Conservation (phyloP, 352 stramenopile genomes). For the Globisporangium yorkense region DNA sequence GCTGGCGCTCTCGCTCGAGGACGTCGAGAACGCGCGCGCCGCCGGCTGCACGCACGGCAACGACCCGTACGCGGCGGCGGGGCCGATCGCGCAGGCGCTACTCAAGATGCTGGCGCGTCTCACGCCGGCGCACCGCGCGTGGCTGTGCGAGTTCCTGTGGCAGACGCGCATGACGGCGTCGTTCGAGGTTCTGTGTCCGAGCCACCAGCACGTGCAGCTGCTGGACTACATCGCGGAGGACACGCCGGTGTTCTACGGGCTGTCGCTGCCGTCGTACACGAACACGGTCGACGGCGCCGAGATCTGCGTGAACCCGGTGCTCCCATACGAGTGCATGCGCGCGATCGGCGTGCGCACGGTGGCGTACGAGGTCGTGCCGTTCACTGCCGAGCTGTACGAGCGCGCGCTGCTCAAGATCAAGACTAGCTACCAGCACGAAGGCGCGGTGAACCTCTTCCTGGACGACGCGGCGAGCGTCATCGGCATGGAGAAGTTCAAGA, state of each 20-base stretch:
- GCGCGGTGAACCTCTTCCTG: slow-evolving; percentile 68
- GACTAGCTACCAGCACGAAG: slow-evolving; percentile 56
- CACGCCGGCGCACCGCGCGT: slow-evolving; percentile 22
- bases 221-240: slow-evolving; percentile 59
- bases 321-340: slow-evolving; percentile 56
- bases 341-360: slow-evolving; percentile 56
- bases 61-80: slow-evolving; percentile 48
- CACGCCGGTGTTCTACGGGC: slow-evolving; percentile 75
- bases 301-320: slow-evolving; percentile 73
- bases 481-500: slow-evolving; percentile 82
- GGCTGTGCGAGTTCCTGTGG: slow-evolving; percentile 74
- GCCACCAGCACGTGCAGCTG: slow-evolving; percentile 75
- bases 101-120: slow-evolving; percentile 33
- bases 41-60: slow-evolving; percentile 14
- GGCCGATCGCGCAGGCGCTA: slow-evolving; percentile 43
- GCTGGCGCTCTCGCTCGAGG: slow-evolving; percentile 33
- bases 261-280: slow-evolving; percentile 42
- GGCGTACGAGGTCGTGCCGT: slow-evolving; percentile 42
- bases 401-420: slow-evolving; percentile 36
- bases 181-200: slow-evolving; percentile 70
- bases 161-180: slow-evolving; percentile 68
- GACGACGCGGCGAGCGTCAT: slow-evolving; percentile 56
- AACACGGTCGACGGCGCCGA: slow-evolving; percentile 32
- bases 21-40: slow-evolving; percentile 33
- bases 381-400: slow-evolving; percentile 25